Conservation (phyloP, 306 rosid genomes). For the Carpinus fangiana region DNA sequence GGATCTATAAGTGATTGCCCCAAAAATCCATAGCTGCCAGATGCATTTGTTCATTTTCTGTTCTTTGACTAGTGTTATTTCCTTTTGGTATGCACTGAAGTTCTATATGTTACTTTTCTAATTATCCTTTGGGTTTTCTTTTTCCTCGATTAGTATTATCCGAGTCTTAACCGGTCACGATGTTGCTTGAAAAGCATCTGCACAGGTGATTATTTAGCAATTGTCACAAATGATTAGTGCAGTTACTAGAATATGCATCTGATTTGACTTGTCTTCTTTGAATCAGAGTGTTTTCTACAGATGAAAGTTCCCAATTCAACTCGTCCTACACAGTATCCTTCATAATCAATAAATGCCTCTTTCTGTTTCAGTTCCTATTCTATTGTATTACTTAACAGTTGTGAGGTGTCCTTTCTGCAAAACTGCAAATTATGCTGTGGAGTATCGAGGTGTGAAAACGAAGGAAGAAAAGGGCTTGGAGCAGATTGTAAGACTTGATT, state of each 20-base stretch:
- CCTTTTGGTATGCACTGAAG: constrained; percentile 8
- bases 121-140: constrained; percentile 22
- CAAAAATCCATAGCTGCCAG: neutral
- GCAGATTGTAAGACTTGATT: constrained; percentile 70
- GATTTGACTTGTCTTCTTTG: constrained; percentile 40
- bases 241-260: constrained; percentile 11
- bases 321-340: constrained; percentile 99
- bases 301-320: constrained; percentile 99
- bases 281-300: constrained; percentile 95
- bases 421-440: constrained; percentile 91
- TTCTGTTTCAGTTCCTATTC: neutral
- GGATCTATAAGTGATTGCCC: neutral
- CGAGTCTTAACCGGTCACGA: constrained; percentile 98
- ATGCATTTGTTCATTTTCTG: constrained; percentile 1
- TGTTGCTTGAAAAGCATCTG: constrained; percentile 98
- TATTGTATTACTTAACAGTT: constrained; percentile 57
- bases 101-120: constrained; percentile 22
- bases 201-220: constrained; percentile 61
- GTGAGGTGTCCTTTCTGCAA: constrained; percentile 94
- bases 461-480: constrained; percentile 94
- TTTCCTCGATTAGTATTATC: constrained; percentile 65
- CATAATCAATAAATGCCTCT: constrained; percentile 19
- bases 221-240: constrained; percentile 14
- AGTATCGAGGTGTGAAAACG: constrained; percentile 89
- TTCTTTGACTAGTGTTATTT: neutral